Percentiles rank a stretch among this genome's conserved stretches.
Evolutionary conservation across 441 rosid genomes (phyloP).

Genomic region (Euphorbia corollata): DNA sequence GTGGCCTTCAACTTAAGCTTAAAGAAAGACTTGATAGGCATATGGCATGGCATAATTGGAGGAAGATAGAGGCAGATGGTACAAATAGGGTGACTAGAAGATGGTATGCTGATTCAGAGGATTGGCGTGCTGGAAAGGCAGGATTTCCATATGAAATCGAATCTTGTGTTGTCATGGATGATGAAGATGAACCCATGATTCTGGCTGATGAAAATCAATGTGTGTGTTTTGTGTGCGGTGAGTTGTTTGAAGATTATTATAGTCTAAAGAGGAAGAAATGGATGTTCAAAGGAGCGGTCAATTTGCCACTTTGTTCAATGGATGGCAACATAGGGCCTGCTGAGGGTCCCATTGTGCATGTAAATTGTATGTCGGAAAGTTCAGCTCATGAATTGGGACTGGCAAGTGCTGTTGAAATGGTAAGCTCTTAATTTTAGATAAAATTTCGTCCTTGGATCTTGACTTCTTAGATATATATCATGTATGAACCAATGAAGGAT

Average conservation of each 20-base stretch:
- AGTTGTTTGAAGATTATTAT: conserved; percentile 78
- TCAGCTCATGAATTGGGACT: conserved; percentile 50
- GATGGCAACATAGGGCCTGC: conserved; percentile 20
- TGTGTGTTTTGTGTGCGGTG: conserved; percentile 87
- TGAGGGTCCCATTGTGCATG: conserved; percentile 63
- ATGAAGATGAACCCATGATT: conserved; percentile 41
- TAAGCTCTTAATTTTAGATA: conserved; percentile 30
- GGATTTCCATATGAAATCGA: conserved; percentile 37
- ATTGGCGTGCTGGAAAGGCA: conserved; percentile 56
- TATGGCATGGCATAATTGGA: conserved; percentile 66
- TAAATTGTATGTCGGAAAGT: conserved; percentile 46
- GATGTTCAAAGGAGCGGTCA: conserved; percentile 75
- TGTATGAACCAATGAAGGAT: too few relatives aligned
- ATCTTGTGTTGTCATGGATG: conserved; percentile 24
- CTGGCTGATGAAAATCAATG: conserved; percentile 77
- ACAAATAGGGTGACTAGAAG: conserved; percentile 33
- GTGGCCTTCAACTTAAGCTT: conserved; percentile 67
- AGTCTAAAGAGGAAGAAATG: conserved; percentile 47
- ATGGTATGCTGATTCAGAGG: conserved; percentile 59
- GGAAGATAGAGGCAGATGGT: conserved; percentile 33
- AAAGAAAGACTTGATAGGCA: conserved; percentile 62
- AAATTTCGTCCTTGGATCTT: too few relatives aligned
- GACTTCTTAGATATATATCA: too few relatives aligned
- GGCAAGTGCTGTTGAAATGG: conserved; percentile 46
- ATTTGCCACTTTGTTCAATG: conserved; percentile 38